Conservation (phyloP, 352 stramenopile genomes). For the Globisporangium paddicum region DNA sequence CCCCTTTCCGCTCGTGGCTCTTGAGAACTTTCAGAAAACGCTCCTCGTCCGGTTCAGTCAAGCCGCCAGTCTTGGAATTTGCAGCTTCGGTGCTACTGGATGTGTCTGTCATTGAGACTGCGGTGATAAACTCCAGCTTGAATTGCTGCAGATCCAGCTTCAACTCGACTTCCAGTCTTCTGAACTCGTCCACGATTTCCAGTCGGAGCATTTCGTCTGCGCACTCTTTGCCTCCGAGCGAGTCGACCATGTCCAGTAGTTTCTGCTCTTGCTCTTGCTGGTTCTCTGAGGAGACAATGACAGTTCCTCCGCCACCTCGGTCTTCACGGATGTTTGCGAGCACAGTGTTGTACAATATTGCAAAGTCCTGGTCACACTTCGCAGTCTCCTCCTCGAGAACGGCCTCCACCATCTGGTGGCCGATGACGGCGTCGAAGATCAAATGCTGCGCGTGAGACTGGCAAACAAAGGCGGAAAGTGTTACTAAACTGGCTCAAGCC, state of each 20-base stretch:
- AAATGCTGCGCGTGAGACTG: constrained; percentile 36
- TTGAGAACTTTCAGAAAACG: constrained; percentile 54
- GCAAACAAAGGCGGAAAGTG: not conserved
- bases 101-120: constrained; percentile 27
- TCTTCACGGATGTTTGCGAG: constrained; percentile 23
- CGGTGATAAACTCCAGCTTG: constrained; percentile 30
- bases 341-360: constrained; percentile 23
- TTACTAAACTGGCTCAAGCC: no score
- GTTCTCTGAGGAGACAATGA: not conserved
- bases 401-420: constrained; percentile 57
- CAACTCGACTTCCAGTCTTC: constrained; percentile 19
- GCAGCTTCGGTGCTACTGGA: constrained; percentile 31
- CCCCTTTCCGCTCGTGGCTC: constrained; percentile 33
- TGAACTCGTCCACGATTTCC: constrained; percentile 34
- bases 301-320: not conserved
- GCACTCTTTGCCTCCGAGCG: constrained; percentile 16
- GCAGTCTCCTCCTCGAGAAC: constrained; percentile 50
- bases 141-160: constrained; percentile 27
- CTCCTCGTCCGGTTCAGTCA: constrained; percentile 44
- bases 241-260: constrained; percentile 14
- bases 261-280: constrained; percentile 17
- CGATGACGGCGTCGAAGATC: constrained; percentile 70
- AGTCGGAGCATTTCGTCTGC: constrained; percentile 43
- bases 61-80: constrained; percentile 35
- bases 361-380: constrained; percentile 34